Percentiles rank a stretch among this genome's conserved stretches.
These are phyloP conservation scores for Psidium guajava DNA, from an alignment of 345 rosid species.

Conservation along the genomic window DNA sequence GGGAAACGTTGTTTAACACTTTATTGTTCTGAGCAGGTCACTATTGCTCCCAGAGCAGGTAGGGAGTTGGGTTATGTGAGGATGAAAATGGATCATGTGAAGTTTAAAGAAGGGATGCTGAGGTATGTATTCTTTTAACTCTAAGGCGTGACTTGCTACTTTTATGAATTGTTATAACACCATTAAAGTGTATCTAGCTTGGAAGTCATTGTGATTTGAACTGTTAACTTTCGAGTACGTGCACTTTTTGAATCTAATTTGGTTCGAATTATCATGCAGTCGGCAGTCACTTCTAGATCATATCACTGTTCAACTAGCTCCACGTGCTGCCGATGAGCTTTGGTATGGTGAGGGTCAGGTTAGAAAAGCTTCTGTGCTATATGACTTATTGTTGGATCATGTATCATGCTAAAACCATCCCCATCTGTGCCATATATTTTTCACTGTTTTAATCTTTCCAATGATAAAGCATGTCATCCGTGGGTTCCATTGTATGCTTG, in stretches of 20 bases:
- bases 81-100: slow-evolving; percentile 77
- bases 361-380: slow-evolving; percentile 8
- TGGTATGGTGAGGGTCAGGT: slow-evolving; percentile 87
- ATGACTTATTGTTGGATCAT: not conserved
- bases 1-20: not conserved
- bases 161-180: not conserved
- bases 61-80: slow-evolving; percentile 88
- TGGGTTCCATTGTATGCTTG: not conserved
- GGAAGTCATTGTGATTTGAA: not conserved
- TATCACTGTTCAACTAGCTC: slow-evolving; percentile 89
- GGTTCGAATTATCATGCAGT: slow-evolving; percentile 20
- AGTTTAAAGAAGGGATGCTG: slow-evolving; percentile 76
- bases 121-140: slow-evolving; percentile 22
- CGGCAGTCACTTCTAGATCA: slow-evolving; percentile 88
- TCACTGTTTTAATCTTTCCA: not conserved
- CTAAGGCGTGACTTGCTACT: not conserved
- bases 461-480: not conserved
- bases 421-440: not conserved
- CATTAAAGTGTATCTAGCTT: not conserved
- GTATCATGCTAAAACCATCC: not conserved
- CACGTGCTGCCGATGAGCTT: slow-evolving; percentile 96
- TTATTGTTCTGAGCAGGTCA: slow-evolving; percentile 37
- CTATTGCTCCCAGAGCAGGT: slow-evolving; percentile 91
- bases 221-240: not conserved
- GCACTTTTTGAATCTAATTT: not conserved